Conservation (phyloP, 2,329 filamentous ascomycete species). For the Cercospora nicotianae region DNA sequence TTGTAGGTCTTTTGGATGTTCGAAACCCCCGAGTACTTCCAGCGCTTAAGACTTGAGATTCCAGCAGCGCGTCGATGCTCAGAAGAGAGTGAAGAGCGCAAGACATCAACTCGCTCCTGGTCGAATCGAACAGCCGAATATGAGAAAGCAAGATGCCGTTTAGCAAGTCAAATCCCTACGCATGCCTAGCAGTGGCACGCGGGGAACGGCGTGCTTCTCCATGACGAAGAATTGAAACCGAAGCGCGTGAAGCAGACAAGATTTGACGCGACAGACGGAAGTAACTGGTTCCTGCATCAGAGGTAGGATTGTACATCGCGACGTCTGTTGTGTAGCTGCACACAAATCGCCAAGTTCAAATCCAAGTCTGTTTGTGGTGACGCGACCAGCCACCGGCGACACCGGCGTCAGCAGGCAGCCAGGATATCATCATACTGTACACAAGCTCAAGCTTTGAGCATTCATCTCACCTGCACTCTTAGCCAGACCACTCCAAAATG, state of each 20-base stretch:
- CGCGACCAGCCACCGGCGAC: slow-evolving; percentile 4
- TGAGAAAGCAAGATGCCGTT: background rate
- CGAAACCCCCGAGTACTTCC: background rate
- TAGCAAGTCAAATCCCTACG: background rate
- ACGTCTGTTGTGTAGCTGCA: background rate
- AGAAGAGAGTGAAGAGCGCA: background rate
- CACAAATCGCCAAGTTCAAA: background rate
- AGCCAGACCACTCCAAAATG: slow-evolving; percentile 21
- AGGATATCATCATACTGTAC: background rate
- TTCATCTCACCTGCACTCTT: background rate
- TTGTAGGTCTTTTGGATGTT: background rate
- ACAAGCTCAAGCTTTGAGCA: slow-evolving; percentile 1
- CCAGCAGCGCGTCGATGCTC: background rate
- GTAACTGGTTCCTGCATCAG: background rate
- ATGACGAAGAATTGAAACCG: background rate
- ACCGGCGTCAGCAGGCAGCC: slow-evolving; percentile 10
- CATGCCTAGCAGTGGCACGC: background rate
- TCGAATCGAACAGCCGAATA: background rate
- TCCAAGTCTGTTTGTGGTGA: background rate
- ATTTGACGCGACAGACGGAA: background rate
- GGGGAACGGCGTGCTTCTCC: background rate
- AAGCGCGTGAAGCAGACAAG: background rate
- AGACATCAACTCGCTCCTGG: background rate
- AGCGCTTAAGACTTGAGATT: background rate
- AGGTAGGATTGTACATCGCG: background rate